Evolutionary conservation across 2,329 filamentous ascomycete species (phyloP).

Genomic region (Epichloe sp.): DNA sequence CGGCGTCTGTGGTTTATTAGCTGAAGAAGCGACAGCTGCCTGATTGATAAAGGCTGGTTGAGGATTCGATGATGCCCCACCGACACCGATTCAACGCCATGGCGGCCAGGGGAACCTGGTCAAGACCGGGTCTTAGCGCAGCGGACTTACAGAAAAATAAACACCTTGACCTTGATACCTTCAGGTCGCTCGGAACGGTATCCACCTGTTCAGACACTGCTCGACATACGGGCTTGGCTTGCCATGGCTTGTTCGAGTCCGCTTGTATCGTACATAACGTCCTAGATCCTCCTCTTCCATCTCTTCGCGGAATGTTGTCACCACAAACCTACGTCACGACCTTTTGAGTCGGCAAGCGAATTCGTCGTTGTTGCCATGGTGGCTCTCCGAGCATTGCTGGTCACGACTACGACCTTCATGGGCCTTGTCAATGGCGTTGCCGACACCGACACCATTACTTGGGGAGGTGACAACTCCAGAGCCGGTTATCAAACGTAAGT

Average conservation of each 20-base stretch:
- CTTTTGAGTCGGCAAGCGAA: neutral
- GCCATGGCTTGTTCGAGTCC: neutral
- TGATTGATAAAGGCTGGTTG: no score
- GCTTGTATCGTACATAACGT: neutral
- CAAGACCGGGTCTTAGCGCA: neutral
- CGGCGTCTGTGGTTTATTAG: no score
- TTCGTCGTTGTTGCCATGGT: constrained; percentile 11
- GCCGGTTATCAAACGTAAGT: constrained; percentile 39
- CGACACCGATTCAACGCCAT: neutral
- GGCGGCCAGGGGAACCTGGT: neutral
- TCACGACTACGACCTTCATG: constrained; percentile 21
- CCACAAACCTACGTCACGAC: neutral
- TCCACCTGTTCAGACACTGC: neutral
- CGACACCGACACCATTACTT: constrained; percentile 44
- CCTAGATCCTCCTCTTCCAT: neutral
- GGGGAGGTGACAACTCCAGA: constrained; percentile 43
- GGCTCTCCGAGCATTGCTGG: constrained; percentile 14
- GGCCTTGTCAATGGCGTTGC: constrained; percentile 23
- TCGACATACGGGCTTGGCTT: neutral
- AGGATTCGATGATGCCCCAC: no score
- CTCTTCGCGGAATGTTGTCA: neutral
- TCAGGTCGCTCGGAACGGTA: neutral
- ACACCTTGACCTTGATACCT: neutral
- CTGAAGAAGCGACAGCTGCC: no score
- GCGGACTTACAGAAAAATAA: constrained; percentile 1